phyloP scores from a whole-genome alignment of 2,329 filamentous ascomycete species.

The Ustulina deusta region DNA sequence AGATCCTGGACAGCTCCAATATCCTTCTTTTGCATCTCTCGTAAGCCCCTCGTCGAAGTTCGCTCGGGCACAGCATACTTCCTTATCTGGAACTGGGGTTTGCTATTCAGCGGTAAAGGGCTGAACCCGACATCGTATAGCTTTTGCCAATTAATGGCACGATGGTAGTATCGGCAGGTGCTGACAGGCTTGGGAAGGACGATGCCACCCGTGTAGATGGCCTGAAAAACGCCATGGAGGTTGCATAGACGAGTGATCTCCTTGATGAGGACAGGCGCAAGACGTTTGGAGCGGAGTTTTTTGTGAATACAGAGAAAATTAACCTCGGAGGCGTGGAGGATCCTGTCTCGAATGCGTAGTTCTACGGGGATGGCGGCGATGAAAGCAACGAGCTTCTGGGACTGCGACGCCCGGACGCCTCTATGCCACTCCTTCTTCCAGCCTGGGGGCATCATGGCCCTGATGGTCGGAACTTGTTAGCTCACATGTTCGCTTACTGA shows the following conservation, averaged over 20 bases:
- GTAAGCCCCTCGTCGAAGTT: slow-evolving; percentile 79
- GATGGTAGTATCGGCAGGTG: slow-evolving; percentile 95
- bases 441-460: slow-evolving; percentile 93
- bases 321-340: slow-evolving; percentile 86
- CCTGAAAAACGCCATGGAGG: slow-evolving; percentile 87
- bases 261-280: slow-evolving; percentile 95
- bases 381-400: slow-evolving; percentile 90
- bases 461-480: slow-evolving; percentile 52
- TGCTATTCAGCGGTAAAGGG: slow-evolving; percentile 84
- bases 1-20: slow-evolving; percentile 79
- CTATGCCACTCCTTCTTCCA: slow-evolving; percentile 97
- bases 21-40: slow-evolving; percentile 84
- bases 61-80: slow-evolving; percentile 85
- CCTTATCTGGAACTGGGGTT: slow-evolving; percentile 84
- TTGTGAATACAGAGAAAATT: slow-evolving; percentile 99
- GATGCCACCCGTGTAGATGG: slow-evolving; percentile 93
- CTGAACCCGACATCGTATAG: slow-evolving; percentile 95
- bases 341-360: slow-evolving; percentile 81
- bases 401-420: slow-evolving; percentile 86
- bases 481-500: background rate
- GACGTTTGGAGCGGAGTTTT: slow-evolving; percentile 92
- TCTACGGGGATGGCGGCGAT: slow-evolving; percentile 93
- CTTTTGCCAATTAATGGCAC: slow-evolving; percentile 94
- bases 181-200: slow-evolving; percentile 92
- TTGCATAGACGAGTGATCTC: slow-evolving; percentile 96